A percentile compares a stretch with the other conserved stretches of the same genome.
Conservation (phyloP, 305 asterid species). For the Rubia peregrina region DNA sequence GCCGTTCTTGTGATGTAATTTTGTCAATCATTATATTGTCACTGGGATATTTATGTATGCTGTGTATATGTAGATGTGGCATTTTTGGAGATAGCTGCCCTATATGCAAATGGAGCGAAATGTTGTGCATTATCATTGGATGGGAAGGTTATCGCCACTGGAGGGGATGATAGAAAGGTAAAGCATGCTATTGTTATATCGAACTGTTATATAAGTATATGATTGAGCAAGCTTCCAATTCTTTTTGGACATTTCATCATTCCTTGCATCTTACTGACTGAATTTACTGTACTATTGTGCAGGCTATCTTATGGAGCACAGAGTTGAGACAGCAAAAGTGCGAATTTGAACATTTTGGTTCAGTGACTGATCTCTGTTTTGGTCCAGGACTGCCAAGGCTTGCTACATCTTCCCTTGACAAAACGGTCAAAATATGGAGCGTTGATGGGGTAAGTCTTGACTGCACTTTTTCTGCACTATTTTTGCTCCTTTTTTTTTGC, state of each 20-base stretch:
- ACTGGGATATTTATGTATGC: neutral
- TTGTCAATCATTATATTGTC: slow-evolving; percentile 5
- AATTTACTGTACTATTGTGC: slow-evolving; percentile 7
- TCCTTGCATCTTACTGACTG: neutral
- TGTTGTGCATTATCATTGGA: slow-evolving; percentile 27
- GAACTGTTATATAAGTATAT: neutral
- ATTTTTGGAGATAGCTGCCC: slow-evolving; percentile 22
- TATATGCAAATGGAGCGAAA: slow-evolving; percentile 18
- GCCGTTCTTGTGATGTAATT: slow-evolving; percentile 3
- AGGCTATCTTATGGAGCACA: slow-evolving; percentile 30
- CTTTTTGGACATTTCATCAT: neutral
- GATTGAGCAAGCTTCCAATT: slow-evolving; percentile 6
- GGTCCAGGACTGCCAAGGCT: slow-evolving; percentile 25
- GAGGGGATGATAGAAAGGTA: slow-evolving; percentile 26
- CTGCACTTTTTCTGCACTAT: neutral
- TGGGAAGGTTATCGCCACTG: slow-evolving; percentile 31
- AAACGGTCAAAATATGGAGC: slow-evolving; percentile 35
- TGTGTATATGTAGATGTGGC: slow-evolving; percentile 17
- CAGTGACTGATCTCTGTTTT: slow-evolving; percentile 29
- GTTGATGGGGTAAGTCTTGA: slow-evolving; percentile 22
- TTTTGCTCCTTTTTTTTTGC: neutral
- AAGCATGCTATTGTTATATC: neutral
- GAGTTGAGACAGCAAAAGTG: slow-evolving; percentile 21
- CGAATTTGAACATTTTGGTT: slow-evolving; percentile 21
- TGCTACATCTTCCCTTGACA: slow-evolving; percentile 32